phyloP scores from a whole-genome alignment of 768 basidiomycete species.

The Boletus reticulatus region DNA sequence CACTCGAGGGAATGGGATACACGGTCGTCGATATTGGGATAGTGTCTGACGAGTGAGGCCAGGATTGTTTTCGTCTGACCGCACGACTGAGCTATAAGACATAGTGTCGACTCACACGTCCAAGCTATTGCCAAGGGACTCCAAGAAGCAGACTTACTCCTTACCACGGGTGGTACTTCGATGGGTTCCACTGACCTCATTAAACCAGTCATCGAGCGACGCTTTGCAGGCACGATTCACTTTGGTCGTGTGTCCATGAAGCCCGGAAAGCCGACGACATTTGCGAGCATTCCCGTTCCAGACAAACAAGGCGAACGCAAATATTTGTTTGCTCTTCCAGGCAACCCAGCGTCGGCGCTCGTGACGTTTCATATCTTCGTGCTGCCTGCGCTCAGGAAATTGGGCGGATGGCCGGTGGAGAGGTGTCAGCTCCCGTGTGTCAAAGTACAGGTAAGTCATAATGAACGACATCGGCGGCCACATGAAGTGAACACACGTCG shows the following conservation, averaged over 20 bases:
- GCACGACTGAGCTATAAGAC: background rate
- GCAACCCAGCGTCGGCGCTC: slow-evolving; percentile 86
- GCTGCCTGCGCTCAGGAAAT: slow-evolving; percentile 67
- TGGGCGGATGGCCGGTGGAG: slow-evolving; percentile 64
- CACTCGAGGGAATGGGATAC: slow-evolving; percentile 71
- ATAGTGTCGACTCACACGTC: slow-evolving; percentile 58
- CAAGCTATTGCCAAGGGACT: slow-evolving; percentile 56
- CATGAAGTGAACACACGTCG: background rate
- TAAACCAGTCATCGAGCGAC: slow-evolving; percentile 84
- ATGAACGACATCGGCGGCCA: background rate
- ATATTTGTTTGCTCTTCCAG: slow-evolving; percentile 81
- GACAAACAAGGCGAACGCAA: slow-evolving; percentile 39
- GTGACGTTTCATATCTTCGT: slow-evolving; percentile 87
- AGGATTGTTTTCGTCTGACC: background rate
- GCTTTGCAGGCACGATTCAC: slow-evolving; percentile 72
- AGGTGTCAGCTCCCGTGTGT: slow-evolving; percentile 60
- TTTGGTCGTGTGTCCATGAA: slow-evolving; percentile 86
- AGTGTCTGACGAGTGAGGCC: slow-evolving; percentile 63
- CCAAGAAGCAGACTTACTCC: slow-evolving; percentile 63
- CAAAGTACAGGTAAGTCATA: slow-evolving; percentile 53
- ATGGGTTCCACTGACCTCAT: slow-evolving; percentile 89
- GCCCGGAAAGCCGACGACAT: slow-evolving; percentile 88
- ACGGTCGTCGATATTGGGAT: slow-evolving; percentile 80
- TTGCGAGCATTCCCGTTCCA: slow-evolving; percentile 65
- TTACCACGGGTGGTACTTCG: slow-evolving; percentile 88